These are phyloP conservation scores for Pseudopyrenochaeta lycopersici DNA, from an alignment of 2,329 filamentous ascomycete species.

Conservation along the genomic window DNA sequence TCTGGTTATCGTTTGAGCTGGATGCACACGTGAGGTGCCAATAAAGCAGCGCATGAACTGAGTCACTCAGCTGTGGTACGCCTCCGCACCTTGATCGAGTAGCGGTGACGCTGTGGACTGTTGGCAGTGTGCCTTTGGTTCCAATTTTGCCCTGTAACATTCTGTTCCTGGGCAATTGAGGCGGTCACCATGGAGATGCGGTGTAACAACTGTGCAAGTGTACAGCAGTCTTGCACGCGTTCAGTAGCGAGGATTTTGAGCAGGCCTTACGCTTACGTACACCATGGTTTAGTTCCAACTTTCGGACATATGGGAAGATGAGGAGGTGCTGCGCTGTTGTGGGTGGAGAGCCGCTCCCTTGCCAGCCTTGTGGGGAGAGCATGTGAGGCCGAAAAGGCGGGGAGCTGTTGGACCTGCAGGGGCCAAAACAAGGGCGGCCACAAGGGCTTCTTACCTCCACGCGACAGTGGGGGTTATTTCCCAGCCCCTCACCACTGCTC, in stretches of 20 bases:
- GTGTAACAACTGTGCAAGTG: background rate
- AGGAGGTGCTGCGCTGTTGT: background rate
- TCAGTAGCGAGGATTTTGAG: background rate
- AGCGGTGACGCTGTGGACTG: no score
- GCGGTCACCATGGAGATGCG: background rate
- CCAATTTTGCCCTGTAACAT: background rate
- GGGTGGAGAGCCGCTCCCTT: background rate
- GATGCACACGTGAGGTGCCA: background rate
- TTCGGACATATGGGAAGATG: background rate
- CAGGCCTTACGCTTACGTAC: background rate
- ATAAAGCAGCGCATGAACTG: background rate
- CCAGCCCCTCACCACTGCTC: background rate
- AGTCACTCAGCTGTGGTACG: no score
- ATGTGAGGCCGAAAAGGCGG: background rate
- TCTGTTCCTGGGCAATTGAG: background rate
- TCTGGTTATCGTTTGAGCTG: background rate
- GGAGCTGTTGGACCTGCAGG: background rate
- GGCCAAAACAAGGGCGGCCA: background rate
- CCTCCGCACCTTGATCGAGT: no score
- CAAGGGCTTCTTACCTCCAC: conserved; percentile 1
- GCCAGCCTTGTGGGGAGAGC: background rate
- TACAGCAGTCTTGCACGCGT: background rate
- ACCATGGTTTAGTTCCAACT: background rate
- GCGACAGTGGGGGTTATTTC: conserved; percentile 1
- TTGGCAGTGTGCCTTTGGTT: background rate